Percentiles rank a stretch among this genome's conserved stretches.
phyloP scores from a whole-genome alignment of 2,329 filamentous ascomycete genomes.

The Huntiella decipiens region DNA sequence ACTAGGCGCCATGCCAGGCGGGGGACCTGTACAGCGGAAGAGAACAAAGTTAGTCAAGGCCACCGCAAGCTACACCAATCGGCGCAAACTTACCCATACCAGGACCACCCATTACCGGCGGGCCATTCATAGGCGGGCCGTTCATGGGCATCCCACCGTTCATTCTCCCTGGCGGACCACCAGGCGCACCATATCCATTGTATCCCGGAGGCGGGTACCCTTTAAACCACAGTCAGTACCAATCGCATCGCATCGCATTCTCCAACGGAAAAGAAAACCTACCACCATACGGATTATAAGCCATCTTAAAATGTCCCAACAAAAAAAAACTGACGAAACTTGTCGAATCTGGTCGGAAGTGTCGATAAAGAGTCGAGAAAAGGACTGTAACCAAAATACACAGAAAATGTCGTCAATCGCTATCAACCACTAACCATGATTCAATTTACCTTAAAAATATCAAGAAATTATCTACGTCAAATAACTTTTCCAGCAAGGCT shows the following conservation, averaged over 20 bases:
- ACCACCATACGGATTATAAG: slow-evolving; percentile 44
- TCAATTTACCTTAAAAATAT: too few species aligned
- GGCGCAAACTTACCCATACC: slow-evolving; percentile 49
- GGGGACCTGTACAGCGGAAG: slow-evolving; percentile 38
- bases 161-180: slow-evolving; percentile 1
- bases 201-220: slow-evolving; percentile 53
- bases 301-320: slow-evolving; percentile 21
- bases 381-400: too few species aligned
- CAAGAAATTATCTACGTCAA: too few species aligned
- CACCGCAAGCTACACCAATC: not conserved
- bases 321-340: too few species aligned
- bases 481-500: too few species aligned
- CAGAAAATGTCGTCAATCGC: too few species aligned
- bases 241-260: too few species aligned
- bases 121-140: slow-evolving; percentile 17
- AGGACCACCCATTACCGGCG: slow-evolving; percentile 58
- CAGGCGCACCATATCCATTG: slow-evolving; percentile 31
- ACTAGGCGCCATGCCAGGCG: slow-evolving; percentile 63
- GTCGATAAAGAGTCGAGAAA: too few species aligned
- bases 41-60: slow-evolving; percentile 8
- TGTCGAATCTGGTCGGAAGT: too few species aligned
- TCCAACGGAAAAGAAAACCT: slow-evolving; percentile 13
- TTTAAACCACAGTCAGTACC: too few species aligned
- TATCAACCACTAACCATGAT: too few species aligned
- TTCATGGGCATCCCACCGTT: slow-evolving; percentile 10